These are phyloP conservation scores for Phlyctochytrium planicorne DNA, from an alignment of 192 early-diverging fungal genomes.

Conservation along the genomic window DNA sequence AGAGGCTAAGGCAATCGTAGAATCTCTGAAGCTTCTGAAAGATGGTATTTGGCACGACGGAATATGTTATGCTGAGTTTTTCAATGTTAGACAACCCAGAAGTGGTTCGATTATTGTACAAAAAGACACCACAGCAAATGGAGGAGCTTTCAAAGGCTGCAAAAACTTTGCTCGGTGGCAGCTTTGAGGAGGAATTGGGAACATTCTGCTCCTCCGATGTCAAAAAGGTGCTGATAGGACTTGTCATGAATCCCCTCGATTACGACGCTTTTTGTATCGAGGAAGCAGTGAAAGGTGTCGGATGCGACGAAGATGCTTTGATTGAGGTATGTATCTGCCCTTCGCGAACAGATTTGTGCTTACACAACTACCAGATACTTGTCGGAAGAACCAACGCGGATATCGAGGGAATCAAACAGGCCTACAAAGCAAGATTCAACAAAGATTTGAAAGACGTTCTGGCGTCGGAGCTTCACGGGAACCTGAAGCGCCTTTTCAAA, in stretches of 20 bases:
- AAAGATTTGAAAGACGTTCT: slow-evolving; percentile 32
- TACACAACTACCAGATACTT: slow-evolving; percentile 19
- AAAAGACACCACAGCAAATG: not conserved
- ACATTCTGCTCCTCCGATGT: not conserved
- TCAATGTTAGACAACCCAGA: not conserved
- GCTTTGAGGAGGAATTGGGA: not conserved
- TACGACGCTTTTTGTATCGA: slow-evolving; percentile 26
- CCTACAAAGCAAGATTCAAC: slow-evolving; percentile 27
- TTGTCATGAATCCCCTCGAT: not conserved
- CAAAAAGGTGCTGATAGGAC: not conserved
- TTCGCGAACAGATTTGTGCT: not conserved
- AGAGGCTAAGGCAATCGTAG: too few relatives aligned
- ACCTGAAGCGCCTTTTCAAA: slow-evolving; percentile 33
- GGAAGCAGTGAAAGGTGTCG: slow-evolving; percentile 39
- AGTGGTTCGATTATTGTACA: not conserved
- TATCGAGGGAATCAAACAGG: slow-evolving; percentile 39
- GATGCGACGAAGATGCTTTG: slow-evolving; percentile 47
- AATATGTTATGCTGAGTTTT: too few relatives aligned
- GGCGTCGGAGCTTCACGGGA: slow-evolving; percentile 30
- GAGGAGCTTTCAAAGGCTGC: not conserved
- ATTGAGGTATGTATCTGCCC: slow-evolving; percentile 26
- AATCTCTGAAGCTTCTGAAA: too few relatives aligned
- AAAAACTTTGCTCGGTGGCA: not conserved
- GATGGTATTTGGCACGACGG: too few relatives aligned
- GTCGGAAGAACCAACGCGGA: slow-evolving; percentile 51